Evolutionary conservation across 768 basidiomycete species (phyloP).

Genomic region (Lactarius sp.): DNA sequence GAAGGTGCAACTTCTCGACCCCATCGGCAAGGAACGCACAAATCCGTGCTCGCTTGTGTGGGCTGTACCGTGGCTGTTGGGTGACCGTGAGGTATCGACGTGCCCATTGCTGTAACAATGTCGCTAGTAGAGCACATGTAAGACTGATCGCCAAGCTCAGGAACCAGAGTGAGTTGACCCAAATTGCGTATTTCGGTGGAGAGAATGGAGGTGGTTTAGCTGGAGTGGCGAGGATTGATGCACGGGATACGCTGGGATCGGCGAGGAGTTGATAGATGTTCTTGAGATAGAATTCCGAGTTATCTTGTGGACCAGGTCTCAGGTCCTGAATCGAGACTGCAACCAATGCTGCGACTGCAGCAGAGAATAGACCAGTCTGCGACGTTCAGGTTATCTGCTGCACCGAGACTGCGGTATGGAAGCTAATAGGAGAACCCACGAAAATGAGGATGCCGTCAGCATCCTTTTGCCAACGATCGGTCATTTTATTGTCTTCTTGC

Average conservation of each 20-base stretch:
- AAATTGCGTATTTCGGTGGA: conserved; percentile 1
- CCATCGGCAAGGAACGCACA: conserved; percentile 6
- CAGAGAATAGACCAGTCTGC: conserved; percentile 21
- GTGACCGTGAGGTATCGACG: conserved; percentile 2
- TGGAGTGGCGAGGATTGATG: neutral
- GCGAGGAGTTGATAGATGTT: conserved; percentile 4
- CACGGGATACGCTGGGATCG: neutral
- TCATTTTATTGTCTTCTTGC: conserved; percentile 15
- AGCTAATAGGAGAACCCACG: conserved; percentile 2
- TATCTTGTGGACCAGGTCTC: neutral
- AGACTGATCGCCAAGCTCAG: conserved; percentile 12
- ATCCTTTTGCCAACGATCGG: conserved; percentile 18
- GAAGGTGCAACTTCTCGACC: neutral
- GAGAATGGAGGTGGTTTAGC: neutral
- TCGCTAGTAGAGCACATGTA: conserved; percentile 4
- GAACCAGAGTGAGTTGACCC: conserved; percentile 11
- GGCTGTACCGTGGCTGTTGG: neutral
- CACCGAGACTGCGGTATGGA: neutral
- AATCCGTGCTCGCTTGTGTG: neutral
- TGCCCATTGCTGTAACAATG: conserved; percentile 9
- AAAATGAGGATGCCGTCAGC: conserved; percentile 24
- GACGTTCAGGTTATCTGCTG: neutral
- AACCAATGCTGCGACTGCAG: neutral
- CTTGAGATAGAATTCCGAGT: neutral
- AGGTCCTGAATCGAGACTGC: neutral